Evolutionary conservation across 768 basidiomycete genomes (phyloP).

Genomic region (Gyrodon lividus): DNA sequence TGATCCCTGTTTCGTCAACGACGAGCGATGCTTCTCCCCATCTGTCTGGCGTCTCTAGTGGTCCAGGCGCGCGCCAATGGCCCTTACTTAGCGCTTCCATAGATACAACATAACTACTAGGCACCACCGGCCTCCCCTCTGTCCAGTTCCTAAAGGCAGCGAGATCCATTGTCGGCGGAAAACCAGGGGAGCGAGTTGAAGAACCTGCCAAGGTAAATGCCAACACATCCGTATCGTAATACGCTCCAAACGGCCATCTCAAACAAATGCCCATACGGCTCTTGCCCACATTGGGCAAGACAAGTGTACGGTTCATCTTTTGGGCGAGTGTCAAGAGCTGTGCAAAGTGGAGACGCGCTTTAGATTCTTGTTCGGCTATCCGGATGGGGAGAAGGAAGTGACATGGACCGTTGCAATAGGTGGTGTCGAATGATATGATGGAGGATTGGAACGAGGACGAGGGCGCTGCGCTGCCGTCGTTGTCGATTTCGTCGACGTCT

Average conservation of each 20-base stretch:
- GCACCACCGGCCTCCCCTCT: constrained; percentile 21
- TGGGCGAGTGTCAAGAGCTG: constrained; percentile 51
- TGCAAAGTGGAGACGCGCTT: constrained; percentile 53
- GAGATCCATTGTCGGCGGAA: constrained; percentile 30
- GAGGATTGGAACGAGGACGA: constrained; percentile 1
- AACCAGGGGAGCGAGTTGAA: background rate
- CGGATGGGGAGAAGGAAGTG: constrained; percentile 50
- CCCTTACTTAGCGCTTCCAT: constrained; percentile 25
- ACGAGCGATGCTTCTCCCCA: background rate
- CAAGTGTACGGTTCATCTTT: constrained; percentile 52
- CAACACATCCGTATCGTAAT: constrained; percentile 42
- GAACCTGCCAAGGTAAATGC: background rate
- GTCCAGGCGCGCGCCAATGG: background rate
- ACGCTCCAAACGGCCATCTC: constrained; percentile 45
- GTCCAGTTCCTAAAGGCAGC: constrained; percentile 42
- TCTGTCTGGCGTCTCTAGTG: background rate
- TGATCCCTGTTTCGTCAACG: constrained; percentile 1
- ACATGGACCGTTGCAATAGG: constrained; percentile 32
- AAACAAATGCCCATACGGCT: constrained; percentile 54
- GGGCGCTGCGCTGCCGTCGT: background rate
- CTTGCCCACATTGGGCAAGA: constrained; percentile 60
- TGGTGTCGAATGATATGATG: constrained; percentile 15
- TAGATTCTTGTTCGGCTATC: constrained; percentile 58
- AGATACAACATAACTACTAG: constrained; percentile 39
- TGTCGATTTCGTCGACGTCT: background rate